phyloP scores from a whole-genome alignment of 2,329 filamentous ascomycete genomes.

The Cladosporium halotolerans region DNA sequence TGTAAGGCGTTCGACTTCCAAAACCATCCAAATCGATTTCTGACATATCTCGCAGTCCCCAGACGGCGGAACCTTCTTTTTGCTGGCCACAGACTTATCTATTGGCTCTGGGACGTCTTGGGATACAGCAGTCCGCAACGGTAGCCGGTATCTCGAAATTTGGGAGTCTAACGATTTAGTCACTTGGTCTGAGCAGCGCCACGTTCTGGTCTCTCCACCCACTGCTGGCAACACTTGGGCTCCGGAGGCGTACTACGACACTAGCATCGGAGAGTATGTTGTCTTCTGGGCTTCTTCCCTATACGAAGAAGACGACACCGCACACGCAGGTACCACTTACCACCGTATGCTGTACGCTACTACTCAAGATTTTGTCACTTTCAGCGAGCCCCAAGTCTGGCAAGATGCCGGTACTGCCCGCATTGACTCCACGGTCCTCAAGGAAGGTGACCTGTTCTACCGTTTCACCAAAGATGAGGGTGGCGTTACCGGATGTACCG shows the following conservation, averaged over 20 bases:
- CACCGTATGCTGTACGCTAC: slow-evolving; percentile 50
- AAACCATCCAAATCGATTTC: neutral
- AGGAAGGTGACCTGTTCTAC: slow-evolving; percentile 39
- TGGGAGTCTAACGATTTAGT: slow-evolving; percentile 49
- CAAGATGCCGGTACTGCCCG: slow-evolving; percentile 47
- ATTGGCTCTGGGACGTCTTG: slow-evolving; percentile 51
- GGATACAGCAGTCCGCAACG: slow-evolving; percentile 42
- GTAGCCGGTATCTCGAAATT: slow-evolving; percentile 47
- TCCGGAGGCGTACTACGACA: slow-evolving; percentile 47
- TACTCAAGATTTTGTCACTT: slow-evolving; percentile 47
- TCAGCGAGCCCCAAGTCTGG: slow-evolving; percentile 44
- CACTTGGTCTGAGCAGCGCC: slow-evolving; percentile 47
- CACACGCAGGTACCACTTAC: slow-evolving; percentile 41
- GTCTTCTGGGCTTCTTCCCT: slow-evolving; percentile 46
- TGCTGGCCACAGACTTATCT: slow-evolving; percentile 49
- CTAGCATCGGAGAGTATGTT: slow-evolving; percentile 36
- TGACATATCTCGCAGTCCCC: slow-evolving; percentile 25
- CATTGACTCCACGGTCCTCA: slow-evolving; percentile 49
- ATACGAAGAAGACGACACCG: slow-evolving; percentile 37
- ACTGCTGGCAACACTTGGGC: slow-evolving; percentile 51
- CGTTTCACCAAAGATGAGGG: slow-evolving; percentile 54
- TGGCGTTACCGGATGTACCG: slow-evolving; percentile 45
- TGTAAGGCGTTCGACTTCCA: neutral
- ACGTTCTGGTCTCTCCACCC: slow-evolving; percentile 44
- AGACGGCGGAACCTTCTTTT: slow-evolving; percentile 47